A percentile compares a stretch with the other conserved stretches of the same genome.
Evolutionary conservation across 441 rosid species (phyloP).

Genomic region (Arabidopsis lyrata): DNA sequence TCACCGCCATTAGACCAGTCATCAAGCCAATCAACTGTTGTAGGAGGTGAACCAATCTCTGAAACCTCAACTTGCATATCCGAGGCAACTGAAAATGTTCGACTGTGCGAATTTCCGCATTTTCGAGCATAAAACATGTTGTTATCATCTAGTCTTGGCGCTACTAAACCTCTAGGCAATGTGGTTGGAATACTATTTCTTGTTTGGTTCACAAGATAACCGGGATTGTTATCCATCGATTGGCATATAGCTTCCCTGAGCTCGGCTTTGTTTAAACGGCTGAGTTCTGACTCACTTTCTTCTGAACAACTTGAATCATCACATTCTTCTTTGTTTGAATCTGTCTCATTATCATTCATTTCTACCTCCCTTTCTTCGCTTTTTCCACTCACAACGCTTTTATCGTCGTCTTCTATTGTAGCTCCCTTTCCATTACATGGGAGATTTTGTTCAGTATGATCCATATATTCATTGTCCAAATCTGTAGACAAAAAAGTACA

Average conservation of each 20-base stretch:
- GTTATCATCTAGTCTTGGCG: slow-evolving; percentile 52
- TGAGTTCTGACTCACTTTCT: slow-evolving; percentile 39
- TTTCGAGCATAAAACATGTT: slow-evolving; percentile 45
- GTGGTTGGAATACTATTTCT: slow-evolving; percentile 46
- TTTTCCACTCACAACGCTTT: slow-evolving; percentile 32
- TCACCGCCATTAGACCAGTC: slow-evolving; percentile 64
- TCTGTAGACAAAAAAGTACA: slow-evolving; percentile 44
- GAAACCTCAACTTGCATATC: slow-evolving; percentile 98
- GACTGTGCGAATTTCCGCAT: slow-evolving; percentile 37
- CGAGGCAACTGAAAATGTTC: slow-evolving; percentile 80
- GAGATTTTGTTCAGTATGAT: slow-evolving; percentile 42
- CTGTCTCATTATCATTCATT: slow-evolving; percentile 35
- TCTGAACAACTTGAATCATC: slow-evolving; percentile 50
- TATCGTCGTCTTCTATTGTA: slow-evolving; percentile 26
- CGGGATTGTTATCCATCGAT: slow-evolving; percentile 48
- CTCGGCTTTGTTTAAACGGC: slow-evolving; percentile 36
- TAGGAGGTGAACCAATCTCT: slow-evolving; percentile 81
- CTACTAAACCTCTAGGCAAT: slow-evolving; percentile 50
- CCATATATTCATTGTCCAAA: slow-evolving; percentile 51
- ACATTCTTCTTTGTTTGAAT: slow-evolving; percentile 44
- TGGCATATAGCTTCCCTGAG: slow-evolving; percentile 44
- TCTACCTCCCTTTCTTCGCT: slow-evolving; percentile 22
- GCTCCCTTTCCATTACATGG: slow-evolving; percentile 29
- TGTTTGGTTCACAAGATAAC: slow-evolving; percentile 38
- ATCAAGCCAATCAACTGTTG: slow-evolving; percentile 59